Evolutionary conservation across 1,284 basidiomycete genomes (phyloP).

Genomic region (Xerocomus minutiporus): DNA sequence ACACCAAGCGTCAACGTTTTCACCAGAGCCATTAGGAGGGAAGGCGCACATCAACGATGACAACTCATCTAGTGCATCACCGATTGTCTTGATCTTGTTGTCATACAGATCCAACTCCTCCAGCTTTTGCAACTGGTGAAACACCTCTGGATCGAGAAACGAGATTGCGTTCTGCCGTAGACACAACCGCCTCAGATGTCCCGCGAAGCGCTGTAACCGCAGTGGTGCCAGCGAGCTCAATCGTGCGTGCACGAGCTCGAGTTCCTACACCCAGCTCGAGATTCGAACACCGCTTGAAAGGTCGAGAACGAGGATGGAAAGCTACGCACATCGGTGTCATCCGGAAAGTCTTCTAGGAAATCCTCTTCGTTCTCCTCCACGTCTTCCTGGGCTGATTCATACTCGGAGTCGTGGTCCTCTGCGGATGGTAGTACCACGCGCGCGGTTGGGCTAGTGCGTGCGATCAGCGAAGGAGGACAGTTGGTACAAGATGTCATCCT

Average conservation of each 20-base stretch:
- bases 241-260: constrained; percentile 86
- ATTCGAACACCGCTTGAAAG: not conserved
- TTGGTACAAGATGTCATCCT: not conserved
- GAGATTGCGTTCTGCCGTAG: constrained; percentile 87
- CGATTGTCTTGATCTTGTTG: constrained; percentile 81
- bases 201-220: constrained; percentile 67
- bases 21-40: not conserved
- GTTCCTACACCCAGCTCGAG: constrained; percentile 52
- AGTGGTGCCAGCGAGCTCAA: constrained; percentile 64
- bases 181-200: constrained; percentile 71
- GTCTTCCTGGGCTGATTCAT: constrained; percentile 43
- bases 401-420: constrained; percentile 34
- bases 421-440: constrained; percentile 43
- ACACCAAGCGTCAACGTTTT: not conserved
- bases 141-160: constrained; percentile 63
- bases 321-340: constrained; percentile 61
- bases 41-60: constrained; percentile 60
- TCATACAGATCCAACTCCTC: constrained; percentile 95
- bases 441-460: constrained; percentile 29
- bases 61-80: constrained; percentile 59
- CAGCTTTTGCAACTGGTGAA: constrained; percentile 62
- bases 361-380: constrained; percentile 46
- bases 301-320: not conserved
- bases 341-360: constrained; percentile 52
- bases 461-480: constrained; percentile 2